phyloP scores from a whole-genome alignment of 306 rosid genomes.

The Castanea crenata region DNA sequence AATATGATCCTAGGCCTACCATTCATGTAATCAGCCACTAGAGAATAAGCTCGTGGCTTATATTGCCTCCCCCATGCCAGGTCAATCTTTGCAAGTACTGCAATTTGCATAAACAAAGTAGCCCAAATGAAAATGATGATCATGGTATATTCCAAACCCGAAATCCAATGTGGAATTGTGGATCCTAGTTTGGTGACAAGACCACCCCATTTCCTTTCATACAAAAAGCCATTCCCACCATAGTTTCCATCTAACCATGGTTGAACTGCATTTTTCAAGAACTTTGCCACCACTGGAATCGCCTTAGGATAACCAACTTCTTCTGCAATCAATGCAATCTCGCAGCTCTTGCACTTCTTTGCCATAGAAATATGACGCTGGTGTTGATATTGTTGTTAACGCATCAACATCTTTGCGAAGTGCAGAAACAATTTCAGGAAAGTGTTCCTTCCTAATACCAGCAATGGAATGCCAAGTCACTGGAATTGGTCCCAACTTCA shows the following conservation, averaged over 20 bases:
- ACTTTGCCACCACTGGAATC: slow-evolving; percentile 52
- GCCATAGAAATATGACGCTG: slow-evolving; percentile 68
- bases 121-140: slow-evolving; percentile 85
- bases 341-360: slow-evolving; percentile 77
- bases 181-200: slow-evolving; percentile 76
- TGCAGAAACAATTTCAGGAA: slow-evolving; percentile 53
- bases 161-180: slow-evolving; percentile 61
- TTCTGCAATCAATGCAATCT: slow-evolving; percentile 90
- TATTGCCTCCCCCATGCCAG: slow-evolving; percentile 75
- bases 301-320: slow-evolving; percentile 58
- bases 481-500: slow-evolving; percentile 64
- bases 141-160: slow-evolving; percentile 77
- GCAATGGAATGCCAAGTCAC: slow-evolving; percentile 72
- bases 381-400: slow-evolving; percentile 36
- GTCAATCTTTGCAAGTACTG: slow-evolving; percentile 83
- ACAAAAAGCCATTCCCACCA: slow-evolving; percentile 72
- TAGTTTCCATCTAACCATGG: slow-evolving; percentile 84
- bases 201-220: slow-evolving; percentile 84
- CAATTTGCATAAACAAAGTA: slow-evolving; percentile 76
- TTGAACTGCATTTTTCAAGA: slow-evolving; percentile 64
- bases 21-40: slow-evolving; percentile 64
- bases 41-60: slow-evolving; percentile 65
- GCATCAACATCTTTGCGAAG: slow-evolving; percentile 63
- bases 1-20: slow-evolving; percentile 36
- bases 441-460: slow-evolving; percentile 52